A percentile compares a stretch with the other conserved stretches of the same genome.
These are phyloP conservation scores for Acacia concinna DNA, from an alignment of 331 rosid species.

Conservation along the genomic window DNA sequence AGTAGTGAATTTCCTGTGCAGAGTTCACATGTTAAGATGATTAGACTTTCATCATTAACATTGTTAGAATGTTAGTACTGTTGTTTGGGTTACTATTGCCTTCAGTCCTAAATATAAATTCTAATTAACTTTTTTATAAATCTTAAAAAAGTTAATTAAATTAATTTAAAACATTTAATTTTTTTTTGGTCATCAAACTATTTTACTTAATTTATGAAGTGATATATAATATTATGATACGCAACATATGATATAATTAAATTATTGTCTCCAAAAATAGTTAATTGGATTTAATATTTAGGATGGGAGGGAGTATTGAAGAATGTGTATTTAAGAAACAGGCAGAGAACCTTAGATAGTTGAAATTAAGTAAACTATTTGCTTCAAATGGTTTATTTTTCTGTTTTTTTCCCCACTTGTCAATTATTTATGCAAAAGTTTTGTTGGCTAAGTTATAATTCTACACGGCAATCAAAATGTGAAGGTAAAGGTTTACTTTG, in stretches of 20 bases:
- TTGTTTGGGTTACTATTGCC: slow-evolving; percentile 2
- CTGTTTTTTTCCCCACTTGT: neutral
- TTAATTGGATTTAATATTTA: too few species aligned
- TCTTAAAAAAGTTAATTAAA: too few species aligned
- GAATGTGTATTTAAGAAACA: slow-evolving; percentile 1
- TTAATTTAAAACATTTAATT: too few species aligned
- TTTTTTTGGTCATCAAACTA: too few species aligned
- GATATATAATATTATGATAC: too few species aligned
- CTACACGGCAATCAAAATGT: too few species aligned
- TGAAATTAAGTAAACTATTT: neutral
- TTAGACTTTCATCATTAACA: neutral
- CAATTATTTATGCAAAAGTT: neutral
- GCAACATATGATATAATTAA: too few species aligned
- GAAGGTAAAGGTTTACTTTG: slow-evolving; percentile 6
- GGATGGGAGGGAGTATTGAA: too few species aligned
- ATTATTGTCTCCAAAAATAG: too few species aligned
- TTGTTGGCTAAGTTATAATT: neutral
- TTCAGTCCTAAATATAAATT: too few species aligned
- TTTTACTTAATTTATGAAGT: too few species aligned
- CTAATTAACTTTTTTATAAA: too few species aligned
- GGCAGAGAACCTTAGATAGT: slow-evolving; percentile 5
- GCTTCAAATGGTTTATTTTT: slow-evolving; percentile 16
- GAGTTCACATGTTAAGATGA: neutral
- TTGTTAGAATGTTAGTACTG: slow-evolving; percentile 11
- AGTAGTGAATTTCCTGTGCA: neutral